These are phyloP conservation scores for Candida insectorum DNA, from an alignment of 805 yeast genomes.

Conservation along the genomic window DNA sequence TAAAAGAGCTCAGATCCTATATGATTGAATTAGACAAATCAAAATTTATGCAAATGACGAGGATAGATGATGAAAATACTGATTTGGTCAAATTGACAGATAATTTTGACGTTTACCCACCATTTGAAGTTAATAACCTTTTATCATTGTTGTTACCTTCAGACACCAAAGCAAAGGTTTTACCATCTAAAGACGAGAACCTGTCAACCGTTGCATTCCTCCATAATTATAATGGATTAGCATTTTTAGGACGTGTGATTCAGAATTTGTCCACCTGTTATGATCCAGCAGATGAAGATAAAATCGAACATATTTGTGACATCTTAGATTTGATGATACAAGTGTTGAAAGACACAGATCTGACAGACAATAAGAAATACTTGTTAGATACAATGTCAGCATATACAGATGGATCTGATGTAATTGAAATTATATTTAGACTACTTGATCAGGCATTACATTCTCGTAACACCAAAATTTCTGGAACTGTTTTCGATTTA, in stretches of 20 bases:
- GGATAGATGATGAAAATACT: slow-evolving; percentile 49
- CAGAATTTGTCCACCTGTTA: slow-evolving; percentile 54
- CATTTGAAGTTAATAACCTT: slow-evolving; percentile 48
- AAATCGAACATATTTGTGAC: slow-evolving; percentile 39
- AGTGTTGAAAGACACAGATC: slow-evolving; percentile 33
- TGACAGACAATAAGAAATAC: slow-evolving; percentile 17
- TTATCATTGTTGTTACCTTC: slow-evolving; percentile 39
- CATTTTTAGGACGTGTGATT: slow-evolving; percentile 72
- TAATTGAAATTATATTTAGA: slow-evolving; percentile 58
- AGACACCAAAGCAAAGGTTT: slow-evolving; percentile 68
- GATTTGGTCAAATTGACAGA: slow-evolving; percentile 51
- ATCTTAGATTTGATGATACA: slow-evolving; percentile 50
- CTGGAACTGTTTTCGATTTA: slow-evolving; percentile 47
- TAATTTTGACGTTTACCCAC: slow-evolving; percentile 51
- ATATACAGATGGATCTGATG: slow-evolving; percentile 54
- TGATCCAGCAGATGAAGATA: slow-evolving; percentile 34
- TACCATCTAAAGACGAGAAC: slow-evolving; percentile 44
- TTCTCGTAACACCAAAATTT: slow-evolving; percentile 45
- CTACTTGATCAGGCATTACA: slow-evolving; percentile 68
- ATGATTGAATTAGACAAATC: slow-evolving; percentile 32
- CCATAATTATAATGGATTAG: slow-evolving; percentile 82
- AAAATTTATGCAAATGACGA: slow-evolving; percentile 38
- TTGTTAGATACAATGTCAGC: slow-evolving; percentile 41
- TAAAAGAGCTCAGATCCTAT: slow-evolving; percentile 58
- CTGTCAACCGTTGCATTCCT: slow-evolving; percentile 59